Base-by-base conservation (phyloP, 1,284 basidiomycete genomes). In the Wolfiporia cocos region DNA sequence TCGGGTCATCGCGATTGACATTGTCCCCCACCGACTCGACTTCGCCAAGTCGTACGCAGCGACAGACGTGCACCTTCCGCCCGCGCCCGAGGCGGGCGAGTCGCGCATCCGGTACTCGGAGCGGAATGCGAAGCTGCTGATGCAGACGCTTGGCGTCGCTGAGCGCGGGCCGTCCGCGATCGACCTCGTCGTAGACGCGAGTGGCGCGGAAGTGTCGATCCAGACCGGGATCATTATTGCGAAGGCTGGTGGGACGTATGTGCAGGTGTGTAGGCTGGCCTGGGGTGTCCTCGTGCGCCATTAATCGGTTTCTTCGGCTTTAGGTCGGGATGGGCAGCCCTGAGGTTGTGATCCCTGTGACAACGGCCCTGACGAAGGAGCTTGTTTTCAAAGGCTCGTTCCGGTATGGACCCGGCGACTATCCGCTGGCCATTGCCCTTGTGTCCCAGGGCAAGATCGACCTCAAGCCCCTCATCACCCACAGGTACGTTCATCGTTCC, bases 1-100 rank as follows among this genome's bases (percentile, higher is more conserved):
- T 28, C 80, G 85, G 39, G 73, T 94, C 46, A 75, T 95, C 44
- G 90, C 81, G 2, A 76, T 95, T 48, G 92, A 99, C 59, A 92
- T 98, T 49, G 79, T 91, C 42, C 70, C 78, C 33, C 68, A 72
- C 37, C 85, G 94, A 37, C 80, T 99, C 37, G 76, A 86, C 33
- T 97, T 98, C 58, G 93, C 95, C 11, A 84, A 84, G 59, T 53
- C 59, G 19, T 96, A 94, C 63, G 91, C 85, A 14, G 93, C 92
- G 11, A 90, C 92, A 2, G 86, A 93, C 47, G 70, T 72, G 11
- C 94, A 80, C 65, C 66, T 78, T 32, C 90, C 93, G 20, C 75
- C 78, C 7, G 68, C 73, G 42, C 65, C 74, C 20, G 64, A 79
- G 39, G 68, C 76, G 37, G 81, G 78, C 40, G 92, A 95, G 65